Base-by-base conservation (phyloP, 352 stramenopile genomes). In the Phytopythium montanum region DNA sequence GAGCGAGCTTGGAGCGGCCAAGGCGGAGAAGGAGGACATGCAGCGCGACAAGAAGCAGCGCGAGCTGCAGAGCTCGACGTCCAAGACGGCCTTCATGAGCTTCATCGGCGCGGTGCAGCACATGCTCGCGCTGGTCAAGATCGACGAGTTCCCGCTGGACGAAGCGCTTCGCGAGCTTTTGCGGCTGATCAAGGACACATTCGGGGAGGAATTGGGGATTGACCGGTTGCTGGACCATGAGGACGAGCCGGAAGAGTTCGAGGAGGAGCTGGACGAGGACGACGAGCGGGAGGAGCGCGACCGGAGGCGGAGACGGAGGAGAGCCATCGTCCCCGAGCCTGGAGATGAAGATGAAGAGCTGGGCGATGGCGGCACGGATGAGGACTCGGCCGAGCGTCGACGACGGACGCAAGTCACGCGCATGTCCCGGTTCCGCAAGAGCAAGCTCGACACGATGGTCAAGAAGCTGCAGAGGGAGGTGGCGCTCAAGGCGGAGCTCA, bases 91-190 rank as follows among this genome's bases (percentile, higher is more conserved):
- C 0, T 66, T 94, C 34, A 61, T 70, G 19, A 52, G 60, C 23
- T 90, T 91, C 31, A 69, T 90, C n/a, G 67, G 73, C 1, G 68
- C 81, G 1, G 65, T 91, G 38, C 74, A 91, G 56, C 73, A 81
- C 25, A 85, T 95, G 60, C 49, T 95, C 19, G 70, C 72, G 34
- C 65, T 90, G 2, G 85, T 92, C 13, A 92, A 92, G 16, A 54
- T 81, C 14, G 79, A 94, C 45, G 83, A 90, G 49, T 90, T 88
- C 33, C 81, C 82, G 5, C 64, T 92, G 9, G 85, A 95, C 21
- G 85, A 95, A 69, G 85, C 77, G 0, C 59, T 92, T 1, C 81
- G 79, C 46, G 78, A 93, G 49, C 39, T 93, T n/a, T 44, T 93
- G 9, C 76, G 70, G 25, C 70, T 92, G 68, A 57, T 87, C 0